A percentile compares a stretch with the other conserved stretches of the same genome.
Conservation (phyloP, 164 flowering plant genomes). For the Aristolochia californica region DNA sequence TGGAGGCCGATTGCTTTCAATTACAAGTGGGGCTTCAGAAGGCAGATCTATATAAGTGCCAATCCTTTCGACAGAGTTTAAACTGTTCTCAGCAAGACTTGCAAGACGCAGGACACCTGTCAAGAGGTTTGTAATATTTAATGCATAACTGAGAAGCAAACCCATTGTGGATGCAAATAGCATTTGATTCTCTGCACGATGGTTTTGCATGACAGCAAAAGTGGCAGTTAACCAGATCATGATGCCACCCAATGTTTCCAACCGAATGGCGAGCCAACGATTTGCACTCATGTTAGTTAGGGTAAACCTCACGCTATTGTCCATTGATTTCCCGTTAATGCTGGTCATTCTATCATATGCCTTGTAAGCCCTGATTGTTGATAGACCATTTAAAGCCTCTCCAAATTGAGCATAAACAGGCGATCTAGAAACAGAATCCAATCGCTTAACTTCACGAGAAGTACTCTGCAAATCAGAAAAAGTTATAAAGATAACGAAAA, state of each 20-base stretch:
- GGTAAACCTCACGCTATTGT: conserved; percentile 83
- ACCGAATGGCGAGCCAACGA: conserved; percentile 91
- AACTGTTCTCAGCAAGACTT: conserved; percentile 88
- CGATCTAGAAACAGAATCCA: conserved; percentile 89
- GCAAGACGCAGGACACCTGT: conserved; percentile 86
- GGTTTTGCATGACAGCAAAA: conserved; percentile 95
- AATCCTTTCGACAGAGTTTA: conserved; percentile 85
- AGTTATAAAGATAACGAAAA: not conserved
- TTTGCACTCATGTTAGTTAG: conserved; percentile 84
- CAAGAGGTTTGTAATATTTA: conserved; percentile 77
- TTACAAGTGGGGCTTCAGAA: conserved; percentile 74
- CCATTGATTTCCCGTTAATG: conserved; percentile 89
- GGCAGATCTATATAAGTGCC: conserved; percentile 87
- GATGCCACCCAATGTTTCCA: conserved; percentile 84
- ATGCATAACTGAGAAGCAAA: conserved; percentile 87
- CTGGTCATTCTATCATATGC: conserved; percentile 95
- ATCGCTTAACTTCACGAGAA: conserved; percentile 91
- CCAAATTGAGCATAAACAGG: conserved; percentile 99
- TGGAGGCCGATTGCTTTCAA: conserved; percentile 82
- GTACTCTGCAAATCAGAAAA: conserved; percentile 49
- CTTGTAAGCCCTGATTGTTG: conserved; percentile 91
- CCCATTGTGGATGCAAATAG: conserved; percentile 99
- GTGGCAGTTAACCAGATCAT: conserved; percentile 99
- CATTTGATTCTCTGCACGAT: conserved; percentile 69
- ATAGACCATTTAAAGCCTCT: conserved; percentile 90